Base-by-base conservation (phyloP, 371 early-diverging fungal species). In the Coemansia sp. region DNA sequence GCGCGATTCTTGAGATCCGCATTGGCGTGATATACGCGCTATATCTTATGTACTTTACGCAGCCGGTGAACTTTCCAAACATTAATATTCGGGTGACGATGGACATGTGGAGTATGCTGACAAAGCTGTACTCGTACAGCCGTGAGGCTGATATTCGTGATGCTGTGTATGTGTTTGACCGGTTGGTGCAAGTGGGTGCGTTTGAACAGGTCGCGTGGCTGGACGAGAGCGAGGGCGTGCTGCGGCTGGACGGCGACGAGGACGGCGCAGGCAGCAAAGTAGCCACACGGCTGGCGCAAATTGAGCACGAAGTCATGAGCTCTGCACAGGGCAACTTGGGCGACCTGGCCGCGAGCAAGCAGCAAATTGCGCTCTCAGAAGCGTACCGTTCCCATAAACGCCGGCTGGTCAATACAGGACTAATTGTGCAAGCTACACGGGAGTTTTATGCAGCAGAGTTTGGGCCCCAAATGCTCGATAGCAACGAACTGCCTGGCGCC, bases 131-230 rank as follows among this genome's bases (percentile, higher is more conserved):
- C 59, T 56, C 66, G 63, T 69, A 78, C 47, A 71, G 79, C 40
- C 64, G 55, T 6, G 72, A 66, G 61, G 57, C 67, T 0, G 71
- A 78, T 21, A 70, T 78, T 45, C 59, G 68, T 29, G 79, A 78
- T 21, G 52, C 65, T 6, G 69, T 78, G n/a, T 78, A 78, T 24
- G 69, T 74, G 57, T 68, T 78, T 39, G 79, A 78, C 62, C 63
- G 64, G 52, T 58, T 78, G 37, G 66, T 66, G 48, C 42, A n/a
- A 11, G 72, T 61, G 27, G 69, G 71, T 5, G 79, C 71, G 29
- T 78, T 78, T 51, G 79, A 78, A 57, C 66, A 64, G 40, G 72
- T 78, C 0, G 79, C 79, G 27, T 78, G 79, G 79, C n/a, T 72
- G 21, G 77, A 78, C 59, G 78, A 69, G 18, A 72, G 68, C 66